Evolutionary conservation across 1,284 basidiomycete genomes (phyloP), one percentile per base, ranked within the genome.

Genomic region (Schizopora paradoxa): DNA sequence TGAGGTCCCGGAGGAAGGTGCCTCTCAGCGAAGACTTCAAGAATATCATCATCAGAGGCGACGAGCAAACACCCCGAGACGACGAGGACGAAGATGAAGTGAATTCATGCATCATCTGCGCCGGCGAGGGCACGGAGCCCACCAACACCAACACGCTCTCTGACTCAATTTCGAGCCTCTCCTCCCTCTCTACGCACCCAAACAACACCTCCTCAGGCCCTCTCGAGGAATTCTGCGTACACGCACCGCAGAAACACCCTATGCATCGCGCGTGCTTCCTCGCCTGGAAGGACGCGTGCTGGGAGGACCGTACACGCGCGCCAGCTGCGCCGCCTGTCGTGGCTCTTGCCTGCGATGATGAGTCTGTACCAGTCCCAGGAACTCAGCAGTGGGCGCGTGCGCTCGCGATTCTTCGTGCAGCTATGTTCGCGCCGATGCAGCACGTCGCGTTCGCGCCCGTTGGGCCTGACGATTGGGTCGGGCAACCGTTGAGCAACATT

Each of bases 201-300:
- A 16, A 19, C 19, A 6, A 19, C 18, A 14, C 44, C 5, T 28
- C 43, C 26, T 42, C 54, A 5, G 56, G 56, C 5, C 57, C 59
- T 5, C 54, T 61, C 7, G 59, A 61, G 42, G 56, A 50, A 5
- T 61, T 61, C 45, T 61, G 59, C 36, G 51, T 55, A 8, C 53
- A 50, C 31, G 59, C 58, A n/a, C 58, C 59, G 18, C 43, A 52
- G 19, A 58, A 59, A 39, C 59, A 61, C 31, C 43, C 56, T n/a
- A 56, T 55, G 19, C 59, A 61, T 37, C 55, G 59, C 19, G 43
- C 45, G 26, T 61, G 59, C 42, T 59, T 61, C 43, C 48, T 59
- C 25, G 51, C 56, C 16, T 60, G 58, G 58, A 56, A 56, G 28
- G 47, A 58, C 3, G 57, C 58, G 10, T 58, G 58, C 43, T 47